Evolutionary conservation across 495 filamentous ascomycete species (phyloP).

Genomic region (Coniosporium apollinis): DNA sequence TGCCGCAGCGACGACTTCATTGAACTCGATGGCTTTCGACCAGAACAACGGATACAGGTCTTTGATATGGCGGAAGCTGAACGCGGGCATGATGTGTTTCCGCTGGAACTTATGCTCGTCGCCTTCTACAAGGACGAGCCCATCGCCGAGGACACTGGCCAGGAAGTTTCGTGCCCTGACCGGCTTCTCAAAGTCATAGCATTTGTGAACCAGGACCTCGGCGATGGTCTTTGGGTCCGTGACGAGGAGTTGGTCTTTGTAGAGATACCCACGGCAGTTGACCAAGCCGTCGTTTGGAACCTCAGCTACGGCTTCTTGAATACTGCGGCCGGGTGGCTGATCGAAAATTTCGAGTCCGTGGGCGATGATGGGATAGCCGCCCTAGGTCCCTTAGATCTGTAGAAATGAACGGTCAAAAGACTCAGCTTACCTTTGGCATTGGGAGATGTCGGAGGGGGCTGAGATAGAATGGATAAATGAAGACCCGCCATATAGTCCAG

Average conservation of each 20-base stretch:
- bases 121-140: conserved; percentile 20
- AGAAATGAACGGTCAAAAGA: neutral
- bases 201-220: conserved; percentile 20
- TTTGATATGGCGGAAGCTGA: conserved; percentile 20
- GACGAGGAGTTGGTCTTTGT: conserved; percentile 11
- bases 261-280: conserved; percentile 14
- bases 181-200: conserved; percentile 38
- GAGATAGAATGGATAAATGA: conserved; percentile 48
- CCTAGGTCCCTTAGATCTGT: neutral
- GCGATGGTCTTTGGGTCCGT: conserved; percentile 15
- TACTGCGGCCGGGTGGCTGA: no score
- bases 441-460: conserved; percentile 34
- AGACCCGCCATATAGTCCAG: conserved; percentile 12
- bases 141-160: conserved; percentile 17
- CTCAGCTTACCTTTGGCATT: conserved; percentile 7
- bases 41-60: conserved; percentile 22
- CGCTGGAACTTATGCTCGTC: conserved; percentile 21
- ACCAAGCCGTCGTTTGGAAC: conserved; percentile 19
- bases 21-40: conserved; percentile 30
- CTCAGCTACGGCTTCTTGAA: no score
- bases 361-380: no score
- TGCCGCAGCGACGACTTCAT: conserved; percentile 13
- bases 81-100: conserved; percentile 21
- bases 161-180: conserved; percentile 23
- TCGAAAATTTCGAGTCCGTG: no score